Base-by-base conservation (phyloP, 2,329 filamentous ascomycete genomes). In the Neofusicoccum sp. region DNA sequence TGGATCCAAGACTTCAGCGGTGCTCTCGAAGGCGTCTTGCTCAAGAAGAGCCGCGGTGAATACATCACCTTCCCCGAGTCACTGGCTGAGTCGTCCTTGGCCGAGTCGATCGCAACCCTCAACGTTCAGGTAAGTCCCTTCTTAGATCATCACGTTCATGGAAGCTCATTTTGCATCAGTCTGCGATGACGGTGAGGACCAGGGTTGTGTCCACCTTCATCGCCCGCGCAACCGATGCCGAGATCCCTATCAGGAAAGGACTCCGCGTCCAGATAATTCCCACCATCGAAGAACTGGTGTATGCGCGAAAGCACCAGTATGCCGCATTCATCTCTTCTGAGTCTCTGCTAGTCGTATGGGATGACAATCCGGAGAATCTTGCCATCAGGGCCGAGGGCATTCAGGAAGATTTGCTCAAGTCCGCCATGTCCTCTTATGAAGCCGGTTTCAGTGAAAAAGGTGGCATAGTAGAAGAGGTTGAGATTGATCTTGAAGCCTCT, bases 231-330 rank as follows among this genome's bases (percentile, higher is more conserved):
- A 47, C 51, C 24, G 60, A 61, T 14, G 82, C 89, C 20, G 88
- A 91, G 67, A 88, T 93, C 9, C 89, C 89, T 0, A 75, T 93
- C 57, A 86, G 86, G 77, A 90, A 92, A 71, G 89, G 89, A 20
- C 82, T 91, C n/a, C 83, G 87, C 38, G 84, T 92, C 14, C 89
- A 92, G 73, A 88, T 93, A 62, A 74, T 92, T 8, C 88, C 88
- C 0, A 88, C 85, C 0, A 82, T 92, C 47, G 84, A 88, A 14
- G 88, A 91, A 68, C 80, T 92, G 3, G 81, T 86, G 0, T 81
- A 85, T 41, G 89, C 89, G 4, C 82, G 89, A 62, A 93, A 91
- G 72, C 85, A 91, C 71, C 90, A 93, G 70, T 92, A 89, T 65
- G 90, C 89, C 11, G 90, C 90, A 6, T 93, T 93, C 70, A 82